phyloP scores from a whole-genome alignment of 2,329 filamentous ascomycete species.

The Dactylellina drechsleri region DNA sequence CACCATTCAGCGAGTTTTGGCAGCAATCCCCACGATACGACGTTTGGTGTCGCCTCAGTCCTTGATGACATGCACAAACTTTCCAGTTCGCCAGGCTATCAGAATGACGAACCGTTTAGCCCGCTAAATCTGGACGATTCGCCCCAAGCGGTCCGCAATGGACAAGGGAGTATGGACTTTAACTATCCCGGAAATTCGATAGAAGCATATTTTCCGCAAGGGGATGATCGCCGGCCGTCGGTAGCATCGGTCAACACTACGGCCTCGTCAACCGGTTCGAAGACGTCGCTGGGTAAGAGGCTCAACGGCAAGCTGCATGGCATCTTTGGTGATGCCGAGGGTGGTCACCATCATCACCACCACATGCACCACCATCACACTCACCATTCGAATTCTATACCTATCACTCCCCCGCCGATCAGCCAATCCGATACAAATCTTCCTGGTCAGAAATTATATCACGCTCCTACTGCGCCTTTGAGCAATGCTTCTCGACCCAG shows the following conservation, averaged over 20 bases:
- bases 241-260: constrained; percentile 83
- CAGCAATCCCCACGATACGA: constrained; percentile 36
- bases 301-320: constrained; percentile 83
- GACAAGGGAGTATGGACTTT: constrained; percentile 34
- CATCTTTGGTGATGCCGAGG: constrained; percentile 93
- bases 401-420: constrained; percentile 68
- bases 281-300: constrained; percentile 74
- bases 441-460: constrained; percentile 36
- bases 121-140: constrained; percentile 47
- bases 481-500: constrained; percentile 74
- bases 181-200: constrained; percentile 44
- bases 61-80: constrained; percentile 47
- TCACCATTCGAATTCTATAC: constrained; percentile 79
- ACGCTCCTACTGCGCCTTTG: constrained; percentile 73
- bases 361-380: constrained; percentile 75
- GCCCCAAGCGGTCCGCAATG: constrained; percentile 35
- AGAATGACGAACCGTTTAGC: constrained; percentile 44
- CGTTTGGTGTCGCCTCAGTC: constrained; percentile 45
- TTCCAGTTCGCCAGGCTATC: constrained; percentile 43
- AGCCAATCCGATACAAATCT: constrained; percentile 60
- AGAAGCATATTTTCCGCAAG: constrained; percentile 57
- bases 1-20: constrained; percentile 48
- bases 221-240: constrained; percentile 83
- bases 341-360: constrained; percentile 66
- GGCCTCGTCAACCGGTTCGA: constrained; percentile 86